Conservation (phyloP, 805 yeast genomes). For the Ogataea henricii region DNA sequence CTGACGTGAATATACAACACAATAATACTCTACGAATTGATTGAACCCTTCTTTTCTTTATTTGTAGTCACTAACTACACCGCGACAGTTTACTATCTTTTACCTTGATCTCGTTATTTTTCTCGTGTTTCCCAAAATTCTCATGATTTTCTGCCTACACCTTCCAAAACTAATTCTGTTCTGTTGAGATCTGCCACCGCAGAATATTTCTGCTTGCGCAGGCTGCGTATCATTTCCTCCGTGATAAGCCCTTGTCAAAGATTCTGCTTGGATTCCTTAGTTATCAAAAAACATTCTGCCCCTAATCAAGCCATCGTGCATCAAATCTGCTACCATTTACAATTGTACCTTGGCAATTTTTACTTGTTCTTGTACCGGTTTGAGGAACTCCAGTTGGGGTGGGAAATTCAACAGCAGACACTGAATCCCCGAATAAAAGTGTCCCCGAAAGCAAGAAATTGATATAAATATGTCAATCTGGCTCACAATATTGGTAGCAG, state of each 20-base stretch:
- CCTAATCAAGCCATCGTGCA: background rate
- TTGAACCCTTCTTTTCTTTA: no score
- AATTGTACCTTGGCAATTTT: background rate
- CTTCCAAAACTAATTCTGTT: background rate
- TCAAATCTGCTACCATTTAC: background rate
- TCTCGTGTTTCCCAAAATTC: no score
- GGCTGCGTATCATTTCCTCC: no score
- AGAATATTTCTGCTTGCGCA: conserved; percentile 1
- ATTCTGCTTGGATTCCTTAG: background rate
- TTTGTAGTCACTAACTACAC: no score
- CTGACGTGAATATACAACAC: no score
- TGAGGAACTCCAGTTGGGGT: background rate
- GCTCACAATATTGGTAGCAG: background rate
- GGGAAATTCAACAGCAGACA: background rate
- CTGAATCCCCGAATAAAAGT: background rate
- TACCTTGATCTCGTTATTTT: no score
- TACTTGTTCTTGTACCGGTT: background rate
- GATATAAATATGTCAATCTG: background rate
- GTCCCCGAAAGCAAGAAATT: no score
- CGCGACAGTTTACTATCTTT: no score
- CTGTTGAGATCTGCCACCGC: background rate
- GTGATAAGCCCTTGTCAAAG: no score
- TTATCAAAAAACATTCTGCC: background rate
- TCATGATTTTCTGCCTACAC: background rate
- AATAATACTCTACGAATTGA: no score